Conservation (phyloP, 2,329 filamentous ascomycete species). For the Tolypocladium sp. region DNA sequence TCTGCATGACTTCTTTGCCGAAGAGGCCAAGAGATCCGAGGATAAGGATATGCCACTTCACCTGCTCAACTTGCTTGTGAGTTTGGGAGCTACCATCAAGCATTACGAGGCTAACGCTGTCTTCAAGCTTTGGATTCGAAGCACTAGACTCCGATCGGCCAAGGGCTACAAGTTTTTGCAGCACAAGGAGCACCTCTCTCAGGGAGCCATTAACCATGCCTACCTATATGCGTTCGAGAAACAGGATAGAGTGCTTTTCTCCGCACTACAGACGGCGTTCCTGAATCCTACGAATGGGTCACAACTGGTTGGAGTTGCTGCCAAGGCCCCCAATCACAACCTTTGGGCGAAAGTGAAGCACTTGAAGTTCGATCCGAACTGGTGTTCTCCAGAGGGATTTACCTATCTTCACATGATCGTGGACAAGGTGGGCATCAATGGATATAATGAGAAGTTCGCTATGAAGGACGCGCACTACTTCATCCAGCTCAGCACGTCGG, state of each 20-base stretch:
- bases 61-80: not conserved
- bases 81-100: not conserved
- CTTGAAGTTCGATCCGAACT: slow-evolving; percentile 3
- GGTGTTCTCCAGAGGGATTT: not conserved
- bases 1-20: not conserved
- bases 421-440: not conserved
- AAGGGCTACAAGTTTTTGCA: not conserved
- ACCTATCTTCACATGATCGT: slow-evolving; percentile 5
- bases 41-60: not conserved
- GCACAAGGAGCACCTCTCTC: not conserved
- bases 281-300: not conserved
- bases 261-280: not conserved
- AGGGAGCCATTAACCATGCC: not conserved
- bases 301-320: not conserved
- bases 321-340: not conserved
- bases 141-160: not conserved
- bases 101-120: not conserved
- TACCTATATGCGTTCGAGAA: not conserved
- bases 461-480: not conserved
- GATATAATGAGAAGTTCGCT: not conserved
- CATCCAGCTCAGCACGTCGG: not conserved
- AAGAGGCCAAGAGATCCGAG: not conserved
- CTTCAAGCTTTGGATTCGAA: not conserved
- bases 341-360: not conserved
- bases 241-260: not conserved